Conservation (phyloP, 371 early-diverging fungal species). For the Actinomortierella ambigua region DNA sequence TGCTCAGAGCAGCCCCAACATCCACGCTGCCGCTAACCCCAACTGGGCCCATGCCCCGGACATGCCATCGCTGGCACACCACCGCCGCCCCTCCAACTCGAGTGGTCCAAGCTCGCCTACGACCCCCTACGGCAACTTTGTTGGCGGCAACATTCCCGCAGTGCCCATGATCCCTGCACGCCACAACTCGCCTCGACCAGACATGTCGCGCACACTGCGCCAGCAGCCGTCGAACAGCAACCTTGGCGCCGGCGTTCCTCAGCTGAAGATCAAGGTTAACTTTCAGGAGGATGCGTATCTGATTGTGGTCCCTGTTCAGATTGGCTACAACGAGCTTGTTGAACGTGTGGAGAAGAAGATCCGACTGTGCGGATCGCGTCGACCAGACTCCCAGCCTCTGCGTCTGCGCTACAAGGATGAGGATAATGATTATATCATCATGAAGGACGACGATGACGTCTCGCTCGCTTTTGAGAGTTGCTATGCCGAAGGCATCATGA, state of each 20-base stretch:
- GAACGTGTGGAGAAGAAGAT: slow-evolving; percentile 88
- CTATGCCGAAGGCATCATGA: slow-evolving; percentile 43
- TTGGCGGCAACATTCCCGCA: slow-evolving; percentile 28
- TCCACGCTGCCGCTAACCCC: slow-evolving; percentile 49
- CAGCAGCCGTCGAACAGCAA: slow-evolving; percentile 42
- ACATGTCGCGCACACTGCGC: slow-evolving; percentile 21
- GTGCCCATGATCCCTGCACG: slow-evolving; percentile 28
- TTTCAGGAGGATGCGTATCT: slow-evolving; percentile 86
- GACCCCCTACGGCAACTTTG: slow-evolving; percentile 14
- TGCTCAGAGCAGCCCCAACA: slow-evolving; percentile 72
- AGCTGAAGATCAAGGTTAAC: slow-evolving; percentile 85
- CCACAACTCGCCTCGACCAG: slow-evolving; percentile 33
- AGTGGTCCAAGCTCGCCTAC: slow-evolving; percentile 37
- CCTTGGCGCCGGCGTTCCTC: slow-evolving; percentile 22
- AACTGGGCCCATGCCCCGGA: slow-evolving; percentile 35
- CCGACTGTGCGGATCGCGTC: slow-evolving; percentile 70
- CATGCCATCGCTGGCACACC: slow-evolving; percentile 23
- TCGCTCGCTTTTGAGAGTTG: slow-evolving; percentile 89
- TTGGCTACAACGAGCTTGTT: slow-evolving; percentile 76
- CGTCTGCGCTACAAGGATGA: slow-evolving; percentile 91
- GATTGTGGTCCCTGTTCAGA: slow-evolving; percentile 76
- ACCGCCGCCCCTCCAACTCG: slow-evolving; percentile 25
- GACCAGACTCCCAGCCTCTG: slow-evolving; percentile 55
- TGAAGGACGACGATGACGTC: slow-evolving; percentile 91
- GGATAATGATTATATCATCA: slow-evolving; percentile 87